Evolutionary conservation across 352 stramenopile species (phyloP).

Genomic region (Globisporangium okanoganense): DNA sequence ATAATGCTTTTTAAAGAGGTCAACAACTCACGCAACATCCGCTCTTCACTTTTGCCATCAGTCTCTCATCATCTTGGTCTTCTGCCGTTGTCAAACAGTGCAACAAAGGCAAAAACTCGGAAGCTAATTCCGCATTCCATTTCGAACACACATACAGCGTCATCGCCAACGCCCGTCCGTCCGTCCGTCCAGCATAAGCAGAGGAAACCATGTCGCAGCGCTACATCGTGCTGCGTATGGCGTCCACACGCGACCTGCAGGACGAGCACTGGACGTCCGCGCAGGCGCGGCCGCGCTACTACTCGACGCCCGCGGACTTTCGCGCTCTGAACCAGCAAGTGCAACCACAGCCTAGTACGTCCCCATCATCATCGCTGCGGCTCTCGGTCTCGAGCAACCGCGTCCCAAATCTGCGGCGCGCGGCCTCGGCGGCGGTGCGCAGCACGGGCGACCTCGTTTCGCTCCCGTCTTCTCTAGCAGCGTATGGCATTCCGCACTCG

Average conservation of each 20-base stretch:
- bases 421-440: conserved; percentile 7
- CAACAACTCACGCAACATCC: too few species aligned
- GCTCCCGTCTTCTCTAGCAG: not conserved
- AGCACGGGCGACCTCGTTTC: conserved; percentile 9
- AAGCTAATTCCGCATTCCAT: too few species aligned
- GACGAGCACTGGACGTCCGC: conserved; percentile 17
- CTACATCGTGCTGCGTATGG: conserved; percentile 47
- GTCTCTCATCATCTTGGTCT: too few species aligned
- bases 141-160: not conserved
- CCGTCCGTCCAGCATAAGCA: not conserved
- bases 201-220: conserved; percentile 29
- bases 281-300: conserved; percentile 12
- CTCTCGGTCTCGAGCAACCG: conserved; percentile 10
- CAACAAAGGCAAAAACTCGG: too few species aligned
- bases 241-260: conserved; percentile 31
- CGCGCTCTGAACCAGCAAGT: not conserved
- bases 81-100: too few species aligned
- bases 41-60: too few species aligned
- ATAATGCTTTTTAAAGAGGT: too few species aligned
- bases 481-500: not conserved
- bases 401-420: conserved; percentile 8
- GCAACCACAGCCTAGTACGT: not conserved
- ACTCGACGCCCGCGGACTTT: conserved; percentile 14
- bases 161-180: not conserved
- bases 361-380: not conserved